Conservation (phyloP, 2,329 filamentous ascomycete genomes). For the Chaetomiaceae sp. region DNA sequence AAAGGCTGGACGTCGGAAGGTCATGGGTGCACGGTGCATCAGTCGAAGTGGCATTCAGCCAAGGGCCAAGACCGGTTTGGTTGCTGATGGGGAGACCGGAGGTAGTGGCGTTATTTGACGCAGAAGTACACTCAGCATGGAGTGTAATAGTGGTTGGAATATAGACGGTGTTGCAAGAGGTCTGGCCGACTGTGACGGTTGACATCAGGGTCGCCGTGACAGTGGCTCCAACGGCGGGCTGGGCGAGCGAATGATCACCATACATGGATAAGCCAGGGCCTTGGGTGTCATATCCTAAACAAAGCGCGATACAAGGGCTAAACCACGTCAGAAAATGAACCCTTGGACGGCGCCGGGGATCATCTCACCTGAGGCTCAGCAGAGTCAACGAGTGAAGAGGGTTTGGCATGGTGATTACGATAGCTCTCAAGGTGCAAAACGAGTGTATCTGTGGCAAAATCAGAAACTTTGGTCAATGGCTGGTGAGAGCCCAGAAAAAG, state of each 20-base stretch:
- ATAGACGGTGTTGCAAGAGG: slow-evolving; percentile 3
- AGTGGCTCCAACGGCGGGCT: slow-evolving; percentile 2
- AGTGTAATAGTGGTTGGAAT: slow-evolving; percentile 13
- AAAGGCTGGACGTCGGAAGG: background rate
- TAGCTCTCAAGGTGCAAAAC: background rate
- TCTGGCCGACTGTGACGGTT: slow-evolving; percentile 12
- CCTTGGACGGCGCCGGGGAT: no score
- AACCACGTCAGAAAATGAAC: background rate
- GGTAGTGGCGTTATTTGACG: background rate
- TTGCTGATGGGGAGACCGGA: background rate
- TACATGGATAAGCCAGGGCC: slow-evolving; percentile 2
- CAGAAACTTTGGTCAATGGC: no score
- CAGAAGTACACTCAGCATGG: slow-evolving; percentile 4
- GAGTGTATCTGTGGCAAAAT: no score
- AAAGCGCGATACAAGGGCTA: slow-evolving; percentile 10
- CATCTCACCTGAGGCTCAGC: slow-evolving; percentile 14
- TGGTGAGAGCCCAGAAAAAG: background rate
- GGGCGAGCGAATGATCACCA: background rate
- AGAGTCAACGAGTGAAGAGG: slow-evolving; percentile 10
- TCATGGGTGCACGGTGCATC: background rate
- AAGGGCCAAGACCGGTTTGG: background rate
- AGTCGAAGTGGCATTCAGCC: background rate
- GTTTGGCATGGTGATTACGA: slow-evolving; percentile 8
- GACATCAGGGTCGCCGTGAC: slow-evolving; percentile 9
- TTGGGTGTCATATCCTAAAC: background rate